A percentile compares a stretch with the other conserved stretches of the same genome.
Evolutionary conservation across 2,329 filamentous ascomycete species (phyloP).

Genomic region (Xylaria multiplex): DNA sequence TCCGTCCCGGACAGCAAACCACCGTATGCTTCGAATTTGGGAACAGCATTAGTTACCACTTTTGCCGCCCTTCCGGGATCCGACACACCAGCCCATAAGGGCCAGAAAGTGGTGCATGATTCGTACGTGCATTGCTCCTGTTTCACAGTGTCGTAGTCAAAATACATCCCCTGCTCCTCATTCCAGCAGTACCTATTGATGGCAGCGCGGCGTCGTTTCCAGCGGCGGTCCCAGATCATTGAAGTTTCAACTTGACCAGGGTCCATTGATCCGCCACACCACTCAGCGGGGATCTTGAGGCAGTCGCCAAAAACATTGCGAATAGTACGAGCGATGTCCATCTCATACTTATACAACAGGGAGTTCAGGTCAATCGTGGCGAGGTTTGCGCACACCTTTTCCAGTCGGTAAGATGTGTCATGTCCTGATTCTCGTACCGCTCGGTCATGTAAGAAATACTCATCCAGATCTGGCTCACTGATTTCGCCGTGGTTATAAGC

Average conservation of each 20-base stretch:
- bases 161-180: slow-evolving; percentile 92
- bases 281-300: slow-evolving; percentile 83
- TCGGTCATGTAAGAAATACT: slow-evolving; percentile 95
- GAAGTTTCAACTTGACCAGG: slow-evolving; percentile 82
- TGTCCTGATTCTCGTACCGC: slow-evolving; percentile 96
- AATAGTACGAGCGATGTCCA: slow-evolving; percentile 88
- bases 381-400: slow-evolving; percentile 85
- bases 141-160: slow-evolving; percentile 91
- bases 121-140: slow-evolving; percentile 86
- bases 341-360: slow-evolving; percentile 95
- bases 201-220: slow-evolving; percentile 81
- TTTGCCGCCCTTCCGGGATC: slow-evolving; percentile 85
- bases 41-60: slow-evolving; percentile 83
- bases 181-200: slow-evolving; percentile 97
- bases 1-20: slow-evolving; percentile 91
- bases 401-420: slow-evolving; percentile 93
- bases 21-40: slow-evolving; percentile 86
- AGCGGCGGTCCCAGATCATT: slow-evolving; percentile 88
- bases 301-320: slow-evolving; percentile 84
- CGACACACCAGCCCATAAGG: slow-evolving; percentile 92
- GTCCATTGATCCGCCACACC: slow-evolving; percentile 73
- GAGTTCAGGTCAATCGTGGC: slow-evolving; percentile 96
- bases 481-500: slow-evolving; percentile 86
- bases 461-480: slow-evolving; percentile 86
- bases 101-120: slow-evolving; percentile 94